These are phyloP conservation scores for Alternaria infectoria DNA, from an alignment of 2,329 filamentous ascomycete genomes.

Conservation along the genomic window DNA sequence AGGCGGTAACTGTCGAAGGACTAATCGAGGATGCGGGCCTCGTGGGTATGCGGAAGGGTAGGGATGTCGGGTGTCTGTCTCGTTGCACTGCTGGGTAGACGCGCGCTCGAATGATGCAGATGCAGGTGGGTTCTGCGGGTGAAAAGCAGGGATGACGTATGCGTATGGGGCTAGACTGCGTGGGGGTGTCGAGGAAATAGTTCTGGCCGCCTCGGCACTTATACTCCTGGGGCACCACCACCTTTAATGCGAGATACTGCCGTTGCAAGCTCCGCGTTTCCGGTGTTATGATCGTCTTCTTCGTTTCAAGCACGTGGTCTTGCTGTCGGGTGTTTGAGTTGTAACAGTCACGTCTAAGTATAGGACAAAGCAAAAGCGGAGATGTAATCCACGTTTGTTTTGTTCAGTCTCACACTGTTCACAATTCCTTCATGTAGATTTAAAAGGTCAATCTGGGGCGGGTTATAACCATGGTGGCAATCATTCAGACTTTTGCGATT, in stretches of 20 bases:
- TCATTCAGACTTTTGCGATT: background rate
- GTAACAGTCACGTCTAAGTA: background rate
- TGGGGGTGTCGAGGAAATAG: slow-evolving; percentile 1
- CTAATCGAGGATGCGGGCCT: background rate
- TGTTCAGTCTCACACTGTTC: background rate
- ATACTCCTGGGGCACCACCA: background rate
- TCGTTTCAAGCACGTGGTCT: background rate
- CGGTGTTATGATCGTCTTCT: background rate
- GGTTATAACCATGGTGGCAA: background rate
- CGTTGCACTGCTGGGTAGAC: slow-evolving; percentile 5
- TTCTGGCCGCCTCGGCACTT: background rate
- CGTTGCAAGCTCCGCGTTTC: background rate
- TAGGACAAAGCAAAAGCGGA: background rate
- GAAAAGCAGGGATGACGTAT: slow-evolving; percentile 26
- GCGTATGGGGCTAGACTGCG: slow-evolving; percentile 14
- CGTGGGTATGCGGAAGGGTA: background rate
- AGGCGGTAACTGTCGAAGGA: background rate
- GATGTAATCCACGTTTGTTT: background rate
- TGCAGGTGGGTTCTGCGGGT: slow-evolving; percentile 6
- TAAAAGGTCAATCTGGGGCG: background rate
- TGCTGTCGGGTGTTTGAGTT: background rate
- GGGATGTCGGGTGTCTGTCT: slow-evolving; percentile 19
- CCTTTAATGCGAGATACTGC: background rate
- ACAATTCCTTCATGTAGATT: background rate
- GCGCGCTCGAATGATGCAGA: slow-evolving; percentile 16